Base-by-base conservation (phyloP, 306 rosid species). In the cucumber (Cucumis sativus) region DNA sequence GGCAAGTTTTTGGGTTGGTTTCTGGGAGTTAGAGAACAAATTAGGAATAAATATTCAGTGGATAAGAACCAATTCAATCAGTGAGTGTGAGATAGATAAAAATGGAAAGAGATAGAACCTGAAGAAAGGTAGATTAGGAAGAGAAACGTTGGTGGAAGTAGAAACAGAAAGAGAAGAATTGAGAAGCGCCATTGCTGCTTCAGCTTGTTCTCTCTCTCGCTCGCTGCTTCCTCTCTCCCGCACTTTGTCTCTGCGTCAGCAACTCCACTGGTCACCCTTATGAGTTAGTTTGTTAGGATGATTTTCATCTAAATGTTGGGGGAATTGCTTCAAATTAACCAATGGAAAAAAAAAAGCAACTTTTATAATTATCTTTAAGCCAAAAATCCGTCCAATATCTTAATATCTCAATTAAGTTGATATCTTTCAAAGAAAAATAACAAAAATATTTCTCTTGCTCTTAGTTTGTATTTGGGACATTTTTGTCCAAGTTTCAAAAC, bases 111-210 rank as follows among this genome's bases (percentile, higher is more conserved):
- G 63, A 45, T 0, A 66, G 79, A 78, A 89, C 93, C 97, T 86
- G 87, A 80, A 83, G 80, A 78, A 67, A 66, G 80, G 55, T 39
- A 59, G 82, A 30, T 82, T 83, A n/a, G 84, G 62, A 63, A 86
- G 81, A 72, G 79, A 65, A 74, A 79, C 70, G 20, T 64, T 59
- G 68, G 28, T 81, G 75, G 90, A 72, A 11, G 83, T 64, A 80
- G 79, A 80, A 84, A 80, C 81, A 54, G 88, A 83, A 9, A 76
- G 79, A 41, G 86, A 81, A 10, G 88, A 84, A 79, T 88, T 83
- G 75, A 85, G 89, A 74, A 85, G 83, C 78, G 80, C 85, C 95
- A 91, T 89, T 74, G 77, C 75, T 81, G 62, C 40, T 47, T 70
- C 75, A 20, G 56, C 75, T 41, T 45, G 47, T 45, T 3, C 10